A percentile compares a stretch with the other conserved stretches of the same genome.
phyloP scores from a whole-genome alignment of 148 eudicot genomes.

The Amaranthus palmeri region DNA sequence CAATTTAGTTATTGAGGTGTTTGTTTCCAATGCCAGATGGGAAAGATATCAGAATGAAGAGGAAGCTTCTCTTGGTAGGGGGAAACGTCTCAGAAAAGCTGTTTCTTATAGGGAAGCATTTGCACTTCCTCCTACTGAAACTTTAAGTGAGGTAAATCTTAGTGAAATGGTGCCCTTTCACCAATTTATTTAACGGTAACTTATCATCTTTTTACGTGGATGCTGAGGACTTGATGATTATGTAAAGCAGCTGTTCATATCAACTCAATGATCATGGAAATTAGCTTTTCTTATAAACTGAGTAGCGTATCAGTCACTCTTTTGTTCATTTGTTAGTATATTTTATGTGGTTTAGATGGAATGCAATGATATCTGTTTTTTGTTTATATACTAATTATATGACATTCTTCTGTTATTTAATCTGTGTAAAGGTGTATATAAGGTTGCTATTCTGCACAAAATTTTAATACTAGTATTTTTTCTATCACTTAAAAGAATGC shows the following conservation, averaged over 20 bases:
- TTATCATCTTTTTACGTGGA: background rate
- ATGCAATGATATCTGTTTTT: background rate
- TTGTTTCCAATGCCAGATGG: slow-evolving; percentile 56
- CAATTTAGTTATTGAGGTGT: background rate
- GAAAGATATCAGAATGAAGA: slow-evolving; percentile 85
- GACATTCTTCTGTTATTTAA: background rate
- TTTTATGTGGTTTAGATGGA: background rate
- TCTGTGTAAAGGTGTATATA: background rate
- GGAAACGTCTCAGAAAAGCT: slow-evolving; percentile 91
- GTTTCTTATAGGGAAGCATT: slow-evolving; percentile 92
- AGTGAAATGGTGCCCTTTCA: background rate
- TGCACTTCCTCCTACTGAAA: slow-evolving; percentile 60
- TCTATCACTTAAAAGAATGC: too few species aligned
- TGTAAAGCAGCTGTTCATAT: background rate
- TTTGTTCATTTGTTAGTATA: background rate
- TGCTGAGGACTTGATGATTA: background rate
- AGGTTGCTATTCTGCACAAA: too few species aligned
- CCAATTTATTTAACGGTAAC: background rate
- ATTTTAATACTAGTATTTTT: too few species aligned
- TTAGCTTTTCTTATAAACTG: background rate
- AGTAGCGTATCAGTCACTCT: too few species aligned
- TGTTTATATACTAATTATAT: background rate
- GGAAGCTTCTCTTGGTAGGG: slow-evolving; percentile 97
- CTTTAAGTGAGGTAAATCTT: slow-evolving; percentile 52
- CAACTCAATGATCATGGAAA: background rate